Percentiles rank a stretch among this genome's conserved stretches.
phyloP scores from a whole-genome alignment of 257 asterid genomes.

The Solanum virginianum region DNA sequence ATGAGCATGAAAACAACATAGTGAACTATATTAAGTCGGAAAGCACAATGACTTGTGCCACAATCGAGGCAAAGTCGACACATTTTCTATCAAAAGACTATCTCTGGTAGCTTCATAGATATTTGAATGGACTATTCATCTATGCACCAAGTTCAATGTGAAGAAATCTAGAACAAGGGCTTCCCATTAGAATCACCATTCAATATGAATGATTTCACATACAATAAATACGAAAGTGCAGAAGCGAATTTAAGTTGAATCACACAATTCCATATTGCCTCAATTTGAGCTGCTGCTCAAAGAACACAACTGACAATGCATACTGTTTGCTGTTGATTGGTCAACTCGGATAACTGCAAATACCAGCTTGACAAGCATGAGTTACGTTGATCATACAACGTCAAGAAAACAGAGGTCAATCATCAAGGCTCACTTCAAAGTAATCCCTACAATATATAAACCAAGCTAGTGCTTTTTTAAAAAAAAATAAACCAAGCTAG shows the following conservation, averaged over 20 bases:
- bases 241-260: neutral
- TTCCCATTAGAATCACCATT: neutral
- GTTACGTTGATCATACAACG: neutral
- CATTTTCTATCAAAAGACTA: neutral
- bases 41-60: neutral
- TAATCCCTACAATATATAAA: neutral
- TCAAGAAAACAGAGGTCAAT: neutral
- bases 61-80: neutral
- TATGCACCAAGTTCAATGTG: neutral
- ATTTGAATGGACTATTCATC: neutral
- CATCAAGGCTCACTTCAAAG: neutral
- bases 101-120: neutral
- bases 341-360: neutral
- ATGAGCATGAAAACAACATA: neutral
- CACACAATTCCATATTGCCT: neutral
- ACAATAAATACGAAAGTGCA: neutral
- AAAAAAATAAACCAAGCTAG: neutral
- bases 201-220: neutral
- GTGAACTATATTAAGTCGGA: neutral
- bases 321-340: neutral
- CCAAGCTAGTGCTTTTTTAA: neutral
- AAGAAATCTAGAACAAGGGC: neutral
- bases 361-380: neutral
- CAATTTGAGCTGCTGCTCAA: neutral
- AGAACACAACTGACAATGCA: neutral